A percentile compares a stretch with the other conserved stretches of the same genome.
phyloP scores from a whole-genome alignment of 345 rosid genomes.

The Acer yangbiense region DNA sequence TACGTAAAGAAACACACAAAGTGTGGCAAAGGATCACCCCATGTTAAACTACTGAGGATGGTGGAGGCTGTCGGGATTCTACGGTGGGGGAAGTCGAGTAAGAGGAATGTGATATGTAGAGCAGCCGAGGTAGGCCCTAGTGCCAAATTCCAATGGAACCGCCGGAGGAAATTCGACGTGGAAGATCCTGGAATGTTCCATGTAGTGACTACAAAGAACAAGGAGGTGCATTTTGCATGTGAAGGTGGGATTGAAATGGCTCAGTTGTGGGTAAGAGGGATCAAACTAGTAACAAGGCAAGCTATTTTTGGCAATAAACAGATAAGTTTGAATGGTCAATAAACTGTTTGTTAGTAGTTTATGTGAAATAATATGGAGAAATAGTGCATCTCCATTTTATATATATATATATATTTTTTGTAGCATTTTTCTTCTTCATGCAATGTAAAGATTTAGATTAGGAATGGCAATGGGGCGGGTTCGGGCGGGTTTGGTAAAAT shows the following conservation, averaged over 20 bases:
- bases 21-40: slow-evolving; percentile 60
- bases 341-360: neutral
- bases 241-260: slow-evolving; percentile 62
- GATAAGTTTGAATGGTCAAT: neutral
- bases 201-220: slow-evolving; percentile 58
- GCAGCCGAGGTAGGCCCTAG: slow-evolving; percentile 56
- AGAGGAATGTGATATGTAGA: slow-evolving; percentile 59
- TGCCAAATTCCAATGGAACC: slow-evolving; percentile 46
- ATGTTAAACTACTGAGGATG: slow-evolving; percentile 47
- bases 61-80: slow-evolving; percentile 38
- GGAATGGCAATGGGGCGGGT: no score
- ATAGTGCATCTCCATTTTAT: neutral
- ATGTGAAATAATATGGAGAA: neutral
- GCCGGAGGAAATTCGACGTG: slow-evolving; percentile 41
- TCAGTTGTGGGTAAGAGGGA: slow-evolving; percentile 65
- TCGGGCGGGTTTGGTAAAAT: no score
- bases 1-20: slow-evolving; percentile 57
- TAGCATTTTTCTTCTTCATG: neutral
- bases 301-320: slow-evolving; percentile 36
- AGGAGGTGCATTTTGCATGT: slow-evolving; percentile 65
- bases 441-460: slow-evolving; percentile 14
- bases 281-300: slow-evolving; percentile 50
- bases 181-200: slow-evolving; percentile 53
- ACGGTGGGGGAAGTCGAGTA: slow-evolving; percentile 59
- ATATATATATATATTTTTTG: neutral